Evolutionary conservation across 73 alveolate species (phyloP).

Genomic region (Chromera velia): DNA sequence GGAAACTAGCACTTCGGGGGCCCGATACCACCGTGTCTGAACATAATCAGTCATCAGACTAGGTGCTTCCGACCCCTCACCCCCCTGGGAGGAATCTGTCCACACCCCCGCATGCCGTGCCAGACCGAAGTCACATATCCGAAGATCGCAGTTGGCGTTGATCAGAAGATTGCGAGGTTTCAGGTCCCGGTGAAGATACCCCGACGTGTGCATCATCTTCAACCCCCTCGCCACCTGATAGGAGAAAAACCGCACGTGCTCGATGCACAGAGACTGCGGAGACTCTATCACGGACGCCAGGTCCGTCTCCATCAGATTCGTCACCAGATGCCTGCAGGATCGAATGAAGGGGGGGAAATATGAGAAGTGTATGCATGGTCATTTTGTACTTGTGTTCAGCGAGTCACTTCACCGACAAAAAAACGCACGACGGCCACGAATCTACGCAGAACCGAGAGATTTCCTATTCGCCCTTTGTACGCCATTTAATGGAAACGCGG

Average conservation of each 20-base stretch:
- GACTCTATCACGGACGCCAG: conserved; percentile 79
- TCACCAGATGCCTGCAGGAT: no score
- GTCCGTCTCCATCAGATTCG: conserved; percentile 97
- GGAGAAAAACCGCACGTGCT: conserved; percentile 77
- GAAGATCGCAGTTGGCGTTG: conserved; percentile 45
- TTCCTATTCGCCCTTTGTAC: no score
- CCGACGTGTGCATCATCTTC: no score
- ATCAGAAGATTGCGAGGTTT: conserved; percentile 59
- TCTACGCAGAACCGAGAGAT: no score
- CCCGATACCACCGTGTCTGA: conserved; percentile 71
- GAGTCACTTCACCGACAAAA: no score
- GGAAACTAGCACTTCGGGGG: conserved; percentile 67
- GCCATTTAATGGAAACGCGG: no score
- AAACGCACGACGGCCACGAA: no score
- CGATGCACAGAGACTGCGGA: conserved; percentile 78
- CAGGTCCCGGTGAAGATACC: conserved; percentile 24
- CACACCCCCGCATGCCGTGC: conserved; percentile 8
- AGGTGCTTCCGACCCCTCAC: background rate
- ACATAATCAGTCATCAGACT: conserved; percentile 44
- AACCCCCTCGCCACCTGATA: no score
- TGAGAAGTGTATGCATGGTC: no score
- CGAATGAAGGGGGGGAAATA: no score
- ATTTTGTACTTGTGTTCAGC: no score
- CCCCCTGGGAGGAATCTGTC: no score
- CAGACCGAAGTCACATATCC: conserved; percentile 56